Evolutionary conservation across 257 asterid species (phyloP).

Genomic region (Ligustrum vulgare): DNA sequence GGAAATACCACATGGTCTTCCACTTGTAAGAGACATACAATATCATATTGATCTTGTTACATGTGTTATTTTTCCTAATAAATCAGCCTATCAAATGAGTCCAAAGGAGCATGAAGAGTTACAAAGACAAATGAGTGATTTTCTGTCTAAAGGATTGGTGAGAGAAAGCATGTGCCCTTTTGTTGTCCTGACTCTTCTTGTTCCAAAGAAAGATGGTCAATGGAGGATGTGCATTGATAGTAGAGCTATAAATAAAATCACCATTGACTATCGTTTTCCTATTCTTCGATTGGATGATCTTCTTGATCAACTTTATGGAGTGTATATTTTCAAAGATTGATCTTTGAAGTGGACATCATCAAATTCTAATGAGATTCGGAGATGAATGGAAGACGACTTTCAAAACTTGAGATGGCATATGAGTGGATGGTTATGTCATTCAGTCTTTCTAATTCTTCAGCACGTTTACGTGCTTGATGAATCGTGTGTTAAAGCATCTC

Average conservation of each 20-base stretch:
- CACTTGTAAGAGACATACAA: constrained; percentile 15
- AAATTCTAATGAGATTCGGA: neutral
- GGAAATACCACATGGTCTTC: constrained; percentile 7
- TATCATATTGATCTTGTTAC: constrained; percentile 10
- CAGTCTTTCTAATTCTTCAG: too few relatives aligned
- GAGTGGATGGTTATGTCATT: too few relatives aligned
- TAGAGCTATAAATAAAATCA: neutral
- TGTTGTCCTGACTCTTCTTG: neutral
- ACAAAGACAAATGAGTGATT: constrained; percentile 11
- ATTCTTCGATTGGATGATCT: constrained; percentile 3
- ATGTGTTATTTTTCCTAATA: constrained; percentile 1
- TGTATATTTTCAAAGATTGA: neutral
- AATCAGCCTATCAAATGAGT: neutral
- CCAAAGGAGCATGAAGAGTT: too few relatives aligned
- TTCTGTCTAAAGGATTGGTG: neutral
- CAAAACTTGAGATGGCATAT: too few relatives aligned
- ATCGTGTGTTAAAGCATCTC: too few relatives aligned
- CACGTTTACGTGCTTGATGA: too few relatives aligned
- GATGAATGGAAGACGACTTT: neutral
- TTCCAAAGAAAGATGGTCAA: neutral
- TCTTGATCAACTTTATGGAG: neutral
- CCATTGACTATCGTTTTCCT: neutral
- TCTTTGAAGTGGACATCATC: too few relatives aligned
- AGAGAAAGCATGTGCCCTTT: neutral
- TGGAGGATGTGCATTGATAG: constrained; percentile 13